Conservation (phyloP, 495 filamentous ascomycete species). For the Xeromyces bisporus region DNA sequence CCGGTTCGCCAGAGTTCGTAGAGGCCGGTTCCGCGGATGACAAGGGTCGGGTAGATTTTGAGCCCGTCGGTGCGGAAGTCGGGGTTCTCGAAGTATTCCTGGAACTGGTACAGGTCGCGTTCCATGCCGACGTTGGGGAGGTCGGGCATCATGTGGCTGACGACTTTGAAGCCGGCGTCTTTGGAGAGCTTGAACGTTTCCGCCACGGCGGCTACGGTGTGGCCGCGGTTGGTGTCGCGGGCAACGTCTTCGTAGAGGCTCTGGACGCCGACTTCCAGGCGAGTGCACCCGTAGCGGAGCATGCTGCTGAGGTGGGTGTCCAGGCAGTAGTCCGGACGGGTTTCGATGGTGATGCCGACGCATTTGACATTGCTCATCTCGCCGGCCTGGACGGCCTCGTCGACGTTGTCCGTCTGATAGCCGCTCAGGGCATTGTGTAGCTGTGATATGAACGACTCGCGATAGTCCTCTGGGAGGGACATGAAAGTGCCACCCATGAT, state of each 20-base stretch:
- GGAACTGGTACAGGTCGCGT: slow-evolving; percentile 88
- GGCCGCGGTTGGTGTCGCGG: slow-evolving; percentile 88
- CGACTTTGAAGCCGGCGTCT: slow-evolving; percentile 96
- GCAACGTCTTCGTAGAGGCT: slow-evolving; percentile 98
- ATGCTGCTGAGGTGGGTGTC: slow-evolving; percentile 83
- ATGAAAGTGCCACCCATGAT: slow-evolving; percentile 99
- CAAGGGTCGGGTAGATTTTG: slow-evolving; percentile 95
- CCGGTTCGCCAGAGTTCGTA: slow-evolving; percentile 97
- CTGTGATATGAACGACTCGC: slow-evolving; percentile 84
- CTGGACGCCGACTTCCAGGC: slow-evolving; percentile 88
- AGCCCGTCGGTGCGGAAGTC: slow-evolving; percentile 93
- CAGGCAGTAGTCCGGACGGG: slow-evolving; percentile 87
- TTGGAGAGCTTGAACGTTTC: slow-evolving; percentile 92
- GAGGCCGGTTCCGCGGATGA: slow-evolving; percentile 90
- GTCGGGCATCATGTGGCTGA: slow-evolving; percentile 99
- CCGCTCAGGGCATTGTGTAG: slow-evolving; percentile 92
- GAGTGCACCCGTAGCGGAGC: slow-evolving; percentile 91
- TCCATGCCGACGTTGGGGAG: slow-evolving; percentile 97
- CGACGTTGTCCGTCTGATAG: slow-evolving; percentile 78
- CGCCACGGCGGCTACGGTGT: slow-evolving; percentile 85
- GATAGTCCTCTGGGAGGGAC: slow-evolving; percentile 76
- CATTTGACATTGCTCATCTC: slow-evolving; percentile 94
- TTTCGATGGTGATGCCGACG: slow-evolving; percentile 97
- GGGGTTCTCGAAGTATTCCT: slow-evolving; percentile 95
- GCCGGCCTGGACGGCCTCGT: slow-evolving; percentile 81